Evolutionary conservation across 768 basidiomycete genomes (phyloP).

Genomic region (Brasilioporus rufonigricans): DNA sequence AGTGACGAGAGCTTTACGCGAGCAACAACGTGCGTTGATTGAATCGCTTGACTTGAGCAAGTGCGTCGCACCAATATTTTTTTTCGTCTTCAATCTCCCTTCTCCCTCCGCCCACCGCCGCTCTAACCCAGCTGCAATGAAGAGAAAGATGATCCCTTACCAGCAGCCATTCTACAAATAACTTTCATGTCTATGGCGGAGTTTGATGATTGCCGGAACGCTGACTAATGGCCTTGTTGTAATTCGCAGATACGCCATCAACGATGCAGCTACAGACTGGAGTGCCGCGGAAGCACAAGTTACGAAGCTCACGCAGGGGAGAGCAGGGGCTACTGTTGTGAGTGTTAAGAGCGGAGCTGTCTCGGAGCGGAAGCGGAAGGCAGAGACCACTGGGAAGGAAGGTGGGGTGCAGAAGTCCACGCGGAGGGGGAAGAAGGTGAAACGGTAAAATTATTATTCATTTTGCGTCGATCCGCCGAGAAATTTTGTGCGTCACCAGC

Average conservation of each 20-base stretch:
- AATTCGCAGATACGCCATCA: conserved; percentile 65
- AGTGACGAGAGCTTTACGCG: conserved; percentile 49
- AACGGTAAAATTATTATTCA: conserved; percentile 20
- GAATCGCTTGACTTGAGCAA: conserved; percentile 83
- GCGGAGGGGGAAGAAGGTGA: conserved; percentile 43
- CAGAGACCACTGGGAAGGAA: conserved; percentile 31
- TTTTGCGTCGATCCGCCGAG: conserved; percentile 1
- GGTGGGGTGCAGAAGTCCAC: conserved; percentile 48
- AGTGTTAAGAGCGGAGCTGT: conserved; percentile 57
- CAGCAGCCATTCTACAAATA: not conserved
- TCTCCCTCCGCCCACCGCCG: conserved; percentile 5
- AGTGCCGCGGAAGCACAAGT: conserved; percentile 72
- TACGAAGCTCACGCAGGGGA: conserved; percentile 40
- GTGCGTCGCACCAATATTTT: conserved; percentile 48
- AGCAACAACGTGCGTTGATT: conserved; percentile 85
- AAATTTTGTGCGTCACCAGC: not conserved
- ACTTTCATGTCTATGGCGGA: not conserved
- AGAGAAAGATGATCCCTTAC: not conserved
- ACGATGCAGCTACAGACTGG: conserved; percentile 72
- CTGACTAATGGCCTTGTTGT: not conserved
- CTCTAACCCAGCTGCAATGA: not conserved
- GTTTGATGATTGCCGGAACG: not conserved
- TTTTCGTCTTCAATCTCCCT: not conserved
- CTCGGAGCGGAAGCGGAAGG: conserved; percentile 61
- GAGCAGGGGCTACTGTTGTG: conserved; percentile 64